Base-by-base conservation (phyloP, 2,329 filamentous ascomycete species). In the Plectosphaerella plurivora region DNA sequence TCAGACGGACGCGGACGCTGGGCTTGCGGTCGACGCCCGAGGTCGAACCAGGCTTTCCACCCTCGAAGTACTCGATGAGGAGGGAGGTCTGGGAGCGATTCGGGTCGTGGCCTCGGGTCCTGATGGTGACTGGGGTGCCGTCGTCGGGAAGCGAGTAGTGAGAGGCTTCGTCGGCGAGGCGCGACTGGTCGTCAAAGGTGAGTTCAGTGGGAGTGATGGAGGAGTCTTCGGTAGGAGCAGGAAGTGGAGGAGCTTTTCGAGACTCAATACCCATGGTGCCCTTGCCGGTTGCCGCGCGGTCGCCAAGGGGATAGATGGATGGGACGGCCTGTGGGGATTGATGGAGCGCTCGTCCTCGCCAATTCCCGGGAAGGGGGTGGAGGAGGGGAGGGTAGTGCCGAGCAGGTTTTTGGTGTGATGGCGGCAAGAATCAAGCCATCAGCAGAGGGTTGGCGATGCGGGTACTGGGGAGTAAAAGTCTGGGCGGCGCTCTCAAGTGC, bases 1-100 rank as follows among this genome's bases (percentile, higher is more conserved):
- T 95, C 56, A 96, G 81, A 72, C 84, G 81, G 70, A 88, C 78
- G 65, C 81, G 82, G 51, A 97, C 90, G 67, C 91, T 96, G 12
- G 92, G 91, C 61, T 88, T 86, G 61, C 88, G 86, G 61, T 84
- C 81, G 61, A 77, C 76, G 61, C 77, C 77, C 52, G 81, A 73
- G 42, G 72, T 68, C n/a, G 72, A 67, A 51, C 65, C 65, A 44
- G 61, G 54, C 68, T 89, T 92, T 57, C 86, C 84, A 60, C 85
- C 89, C 72, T 96, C 92, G 64, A 95, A 97, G 71, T 96, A 96
- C 73, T 97, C 92, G 63, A 97, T 97, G 62, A 97, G 78, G 59
- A 97, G 78, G 52, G 90, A 95, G 37, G 92, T 96, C 73, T 96
- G 91, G 45, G 90, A 96, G 61, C 82, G 73, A 65, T 74, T 80